Evolutionary conservation across 176 grass and related monocot species (phyloP), one percentile per base, ranked within the genome.

Genomic region (Zoysia japonica): DNA sequence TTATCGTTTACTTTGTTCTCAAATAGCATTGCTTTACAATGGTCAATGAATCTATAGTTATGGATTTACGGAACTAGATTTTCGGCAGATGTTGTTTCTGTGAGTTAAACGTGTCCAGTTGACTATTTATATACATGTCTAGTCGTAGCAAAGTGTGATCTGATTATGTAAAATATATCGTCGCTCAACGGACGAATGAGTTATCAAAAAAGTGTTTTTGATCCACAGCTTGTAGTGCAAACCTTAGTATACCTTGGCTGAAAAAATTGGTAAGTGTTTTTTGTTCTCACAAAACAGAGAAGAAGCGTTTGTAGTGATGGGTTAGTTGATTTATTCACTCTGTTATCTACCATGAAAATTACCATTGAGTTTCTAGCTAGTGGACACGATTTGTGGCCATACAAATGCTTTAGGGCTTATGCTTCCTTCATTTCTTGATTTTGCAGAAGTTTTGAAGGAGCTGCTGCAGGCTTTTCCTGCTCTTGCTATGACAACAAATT

Each of bases 401-500:
- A 17, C 65, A 11, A 48, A 17, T 11, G 40, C 12, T 52, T 42
- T 14, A 5, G 7, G 41, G 42, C 28, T 78, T 69, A 85, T 82
- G 11, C 60, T 53, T 67, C 35, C 57, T 10, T 44, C 48, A 40
- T 84, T 83, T 63, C 10, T 74, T 75, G 45, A n/a, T 72, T 78
- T 75, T 68, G 68, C 83, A 97, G 94, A 94, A 66, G 85, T 97
- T 61, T 66, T 94, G 72, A 97, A 92, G 74, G 94, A 94, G 66
- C 40, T 97, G 61, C 57, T 97, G 82, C 78, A 88, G 77, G 78
- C 44, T 61, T 90, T 92, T 85, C 87, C 94, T 53, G 85, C 91
- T 62, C 85, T 97, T 46, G 85, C 94, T 39, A 97, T 97, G 86
- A 97, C 94, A 36, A 89, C 94, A 87, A 94, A 75, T 90, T 90